phyloP scores from a whole-genome alignment of 331 rosid genomes.

The Saraca asoca region DNA sequence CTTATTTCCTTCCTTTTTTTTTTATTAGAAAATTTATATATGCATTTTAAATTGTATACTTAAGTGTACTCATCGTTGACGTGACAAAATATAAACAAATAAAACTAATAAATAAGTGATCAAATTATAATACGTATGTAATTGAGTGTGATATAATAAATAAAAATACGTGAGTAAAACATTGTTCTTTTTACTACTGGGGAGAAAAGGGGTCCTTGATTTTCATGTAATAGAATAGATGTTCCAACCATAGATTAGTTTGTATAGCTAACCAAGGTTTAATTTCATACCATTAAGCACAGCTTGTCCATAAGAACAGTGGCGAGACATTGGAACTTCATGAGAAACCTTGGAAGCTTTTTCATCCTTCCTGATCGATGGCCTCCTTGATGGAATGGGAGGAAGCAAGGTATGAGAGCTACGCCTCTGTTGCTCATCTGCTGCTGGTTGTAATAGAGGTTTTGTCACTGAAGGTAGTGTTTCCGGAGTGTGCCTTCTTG shows the following conservation, averaged over 20 bases:
- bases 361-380: slow-evolving; percentile 53
- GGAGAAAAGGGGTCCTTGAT: background rate
- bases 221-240: background rate
- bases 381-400: slow-evolving; percentile 55
- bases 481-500: slow-evolving; percentile 97
- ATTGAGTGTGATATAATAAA: too few species aligned
- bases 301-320: slow-evolving; percentile 78
- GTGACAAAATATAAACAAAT: too few species aligned
- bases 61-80: too few species aligned
- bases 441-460: slow-evolving; percentile 53
- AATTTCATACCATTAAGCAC: slow-evolving; percentile 68
- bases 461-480: slow-evolving; percentile 56
- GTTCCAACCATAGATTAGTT: background rate
- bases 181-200: background rate
- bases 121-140: too few species aligned
- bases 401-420: slow-evolving; percentile 72
- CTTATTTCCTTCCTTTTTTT: too few species aligned
- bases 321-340: slow-evolving; percentile 62
- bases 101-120: too few species aligned
- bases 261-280: background rate
- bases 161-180: too few species aligned
- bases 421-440: slow-evolving; percentile 55
- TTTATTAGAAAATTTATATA: too few species aligned
- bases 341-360: slow-evolving; percentile 53
- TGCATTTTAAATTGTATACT: too few species aligned